These are phyloP conservation scores for Melampsora americana DNA, from an alignment of 1,284 basidiomycete species.

Conservation along the genomic window DNA sequence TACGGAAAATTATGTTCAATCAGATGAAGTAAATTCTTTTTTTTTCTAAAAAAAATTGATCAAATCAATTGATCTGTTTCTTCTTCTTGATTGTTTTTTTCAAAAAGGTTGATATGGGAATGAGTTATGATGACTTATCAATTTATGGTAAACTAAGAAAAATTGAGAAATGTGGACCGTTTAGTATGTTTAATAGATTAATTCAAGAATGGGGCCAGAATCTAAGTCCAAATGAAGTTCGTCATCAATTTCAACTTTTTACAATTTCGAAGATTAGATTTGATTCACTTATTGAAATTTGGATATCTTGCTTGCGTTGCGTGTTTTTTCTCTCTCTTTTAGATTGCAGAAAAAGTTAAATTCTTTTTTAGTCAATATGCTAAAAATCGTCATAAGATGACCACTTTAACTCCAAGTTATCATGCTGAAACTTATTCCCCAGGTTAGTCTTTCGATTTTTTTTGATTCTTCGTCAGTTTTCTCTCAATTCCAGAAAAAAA, in stretches of 20 bases:
- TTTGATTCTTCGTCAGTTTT: not conserved
- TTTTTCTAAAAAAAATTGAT: too few relatives aligned
- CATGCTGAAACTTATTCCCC: slow-evolving; percentile 42
- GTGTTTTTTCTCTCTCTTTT: not conserved
- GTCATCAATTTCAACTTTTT: not conserved
- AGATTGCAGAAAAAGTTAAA: slow-evolving; percentile 43
- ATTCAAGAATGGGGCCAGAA: slow-evolving; percentile 37
- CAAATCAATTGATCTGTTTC: not conserved
- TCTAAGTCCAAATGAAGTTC: slow-evolving; percentile 39
- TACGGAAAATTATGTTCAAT: slow-evolving; percentile 33
- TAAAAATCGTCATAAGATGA: slow-evolving; percentile 43
- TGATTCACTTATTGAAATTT: too few relatives aligned
- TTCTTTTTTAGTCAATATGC: slow-evolving; percentile 42
- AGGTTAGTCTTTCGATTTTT: slow-evolving; percentile 6
- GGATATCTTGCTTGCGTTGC: too few relatives aligned
- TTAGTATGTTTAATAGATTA: slow-evolving; percentile 37
- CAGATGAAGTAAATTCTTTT: slow-evolving; percentile 44
- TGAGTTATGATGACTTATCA: slow-evolving; percentile 42
- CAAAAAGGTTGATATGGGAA: slow-evolving; percentile 40
- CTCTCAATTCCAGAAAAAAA: not conserved
- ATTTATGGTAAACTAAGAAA: slow-evolving; percentile 41
- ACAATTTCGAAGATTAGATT: not conserved
- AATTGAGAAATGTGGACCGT: slow-evolving; percentile 41
- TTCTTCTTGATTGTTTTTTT: not conserved
- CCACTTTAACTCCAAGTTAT: slow-evolving; percentile 43